A percentile compares a stretch with the other conserved stretches of the same genome.
These are phyloP conservation scores for Friedmanniomyces endolithicus DNA, from an alignment of 495 filamentous ascomycete genomes.

Conservation along the genomic window DNA sequence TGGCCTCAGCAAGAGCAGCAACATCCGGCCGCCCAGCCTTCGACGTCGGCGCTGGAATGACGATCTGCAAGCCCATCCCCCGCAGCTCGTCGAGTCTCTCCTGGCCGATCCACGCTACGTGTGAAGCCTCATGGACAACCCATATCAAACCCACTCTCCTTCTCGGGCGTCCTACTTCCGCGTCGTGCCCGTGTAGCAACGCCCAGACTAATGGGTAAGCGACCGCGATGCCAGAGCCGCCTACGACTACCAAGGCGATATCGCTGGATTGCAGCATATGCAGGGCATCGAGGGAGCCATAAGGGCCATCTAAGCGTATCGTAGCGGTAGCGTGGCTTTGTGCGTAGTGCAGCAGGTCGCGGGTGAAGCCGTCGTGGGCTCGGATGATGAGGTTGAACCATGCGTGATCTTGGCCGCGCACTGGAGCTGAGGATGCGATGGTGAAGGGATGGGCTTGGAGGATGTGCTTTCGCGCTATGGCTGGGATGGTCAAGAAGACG, in stretches of 20 bases:
- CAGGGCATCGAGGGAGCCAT: slow-evolving; percentile 40
- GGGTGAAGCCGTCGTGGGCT: slow-evolving; percentile 47
- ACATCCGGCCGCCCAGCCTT: slow-evolving; percentile 43
- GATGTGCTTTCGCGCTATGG: slow-evolving; percentile 34
- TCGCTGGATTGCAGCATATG: slow-evolving; percentile 33
- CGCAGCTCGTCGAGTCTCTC: slow-evolving; percentile 36
- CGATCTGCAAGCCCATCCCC: slow-evolving; percentile 35
- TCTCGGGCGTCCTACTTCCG: not conserved
- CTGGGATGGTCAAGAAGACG: slow-evolving; percentile 45
- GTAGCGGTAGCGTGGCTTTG: slow-evolving; percentile 24
- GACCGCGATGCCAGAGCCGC: slow-evolving; percentile 52
- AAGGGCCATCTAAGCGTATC: slow-evolving; percentile 44
- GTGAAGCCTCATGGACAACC: slow-evolving; percentile 40
- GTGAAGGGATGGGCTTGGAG: slow-evolving; percentile 50
- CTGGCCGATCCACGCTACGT: slow-evolving; percentile 39
- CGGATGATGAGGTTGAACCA: slow-evolving; percentile 44
- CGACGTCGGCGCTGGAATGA: slow-evolving; percentile 40
- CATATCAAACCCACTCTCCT: slow-evolving; percentile 43
- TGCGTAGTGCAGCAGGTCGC: slow-evolving; percentile 40
- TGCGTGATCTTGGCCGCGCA: slow-evolving; percentile 20
- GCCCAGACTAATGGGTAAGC: slow-evolving; percentile 39
- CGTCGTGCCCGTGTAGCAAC: slow-evolving; percentile 16
- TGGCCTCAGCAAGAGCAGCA: slow-evolving; percentile 23
- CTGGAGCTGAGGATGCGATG: slow-evolving; percentile 40
- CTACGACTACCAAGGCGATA: slow-evolving; percentile 43